Evolutionary conservation across 139 green algal species (phyloP), one percentile per base, ranked within the genome.

Genomic region (Zygnema circumcarinatum): DNA sequence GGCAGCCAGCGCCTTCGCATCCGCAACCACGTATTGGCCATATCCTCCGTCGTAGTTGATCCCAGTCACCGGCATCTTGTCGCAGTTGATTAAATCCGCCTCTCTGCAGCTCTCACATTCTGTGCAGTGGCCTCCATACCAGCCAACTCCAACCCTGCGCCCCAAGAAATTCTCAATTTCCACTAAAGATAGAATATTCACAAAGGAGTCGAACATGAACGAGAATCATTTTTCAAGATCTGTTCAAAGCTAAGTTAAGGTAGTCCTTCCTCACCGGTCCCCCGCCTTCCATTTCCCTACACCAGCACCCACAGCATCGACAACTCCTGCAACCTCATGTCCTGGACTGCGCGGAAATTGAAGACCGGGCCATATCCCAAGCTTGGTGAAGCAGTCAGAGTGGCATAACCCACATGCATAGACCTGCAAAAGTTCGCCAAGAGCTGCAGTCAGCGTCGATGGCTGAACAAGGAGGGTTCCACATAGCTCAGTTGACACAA

Each of bases 401-500:
- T 86, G 80, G 25, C 80, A 86, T n/a, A 81, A 62, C 62, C 80
- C 80, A 38, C 80, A 86, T n/a, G 80, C 80, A 25, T 86, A n/a
- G n/a, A 81, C 74, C 74, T 81, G 33, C 74, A 81, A 38, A 33
- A n/a, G n/a, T n/a, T n/a, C n/a, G n/a, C n/a, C n/a, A n/a, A n/a
- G n/a, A n/a, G n/a, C n/a, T n/a, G n/a, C n/a, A n/a, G n/a, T n/a
- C n/a, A n/a, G n/a, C n/a, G n/a, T n/a, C n/a, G n/a, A n/a, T n/a
- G n/a, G n/a, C n/a, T n/a, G n/a, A n/a, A n/a, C n/a, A n/a, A n/a
- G n/a, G n/a, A n/a, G n/a, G n/a, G n/a, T n/a, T n/a, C n/a, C n/a
- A n/a, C n/a, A n/a, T n/a, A n/a, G n/a, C n/a, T n/a, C n/a, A n/a
- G n/a, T n/a, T n/a, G n/a, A n/a, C n/a, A n/a, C n/a, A n/a, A n/a